Evolutionary conservation across 2,329 filamentous ascomycete species (phyloP).

Genomic region (Ophiostoma montium): DNA sequence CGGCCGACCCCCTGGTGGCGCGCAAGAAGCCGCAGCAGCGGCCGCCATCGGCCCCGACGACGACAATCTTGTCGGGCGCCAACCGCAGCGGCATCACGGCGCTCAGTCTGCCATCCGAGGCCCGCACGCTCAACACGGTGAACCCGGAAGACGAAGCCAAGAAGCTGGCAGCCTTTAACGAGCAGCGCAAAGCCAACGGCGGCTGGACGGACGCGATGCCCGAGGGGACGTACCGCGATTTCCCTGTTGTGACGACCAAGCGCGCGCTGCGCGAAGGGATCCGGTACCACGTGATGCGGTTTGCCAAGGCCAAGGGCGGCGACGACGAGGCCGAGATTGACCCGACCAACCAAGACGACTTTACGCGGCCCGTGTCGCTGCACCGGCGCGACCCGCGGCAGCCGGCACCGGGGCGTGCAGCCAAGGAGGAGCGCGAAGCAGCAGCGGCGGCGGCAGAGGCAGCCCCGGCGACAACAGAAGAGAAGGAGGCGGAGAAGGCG

Average conservation of each 20-base stretch:
- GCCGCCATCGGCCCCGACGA: slow-evolving; percentile 18
- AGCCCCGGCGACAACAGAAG: slow-evolving; percentile 29
- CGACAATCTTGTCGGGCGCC: slow-evolving; percentile 8
- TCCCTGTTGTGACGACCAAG: slow-evolving; percentile 71
- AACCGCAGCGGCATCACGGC: slow-evolving; percentile 8
- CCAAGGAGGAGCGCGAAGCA: slow-evolving; percentile 32
- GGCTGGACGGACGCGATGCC: slow-evolving; percentile 42
- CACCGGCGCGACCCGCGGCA: slow-evolving; percentile 77
- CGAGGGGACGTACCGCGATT: slow-evolving; percentile 27
- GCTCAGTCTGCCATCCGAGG: slow-evolving; percentile 12
- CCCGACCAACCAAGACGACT: slow-evolving; percentile 56
- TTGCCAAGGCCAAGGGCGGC: slow-evolving; percentile 45
- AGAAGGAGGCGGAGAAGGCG: slow-evolving; percentile 46
- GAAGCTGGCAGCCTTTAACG: slow-evolving; percentile 24
- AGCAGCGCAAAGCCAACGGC: slow-evolving; percentile 31
- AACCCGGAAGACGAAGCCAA: slow-evolving; percentile 13
- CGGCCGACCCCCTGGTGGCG: slow-evolving; percentile 49
- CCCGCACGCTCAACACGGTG: slow-evolving; percentile 8
- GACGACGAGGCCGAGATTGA: slow-evolving; percentile 41
- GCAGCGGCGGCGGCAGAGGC: slow-evolving; percentile 17
- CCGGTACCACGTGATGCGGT: slow-evolving; percentile 76
- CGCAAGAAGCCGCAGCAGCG: slow-evolving; percentile 36
- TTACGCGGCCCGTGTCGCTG: slow-evolving; percentile 74
- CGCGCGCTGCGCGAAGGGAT: slow-evolving; percentile 63
- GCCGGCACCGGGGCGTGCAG: slow-evolving; percentile 46